Evolutionary conservation across 345 rosid genomes (phyloP), one percentile per base, ranked within the genome.

Genomic region (Gynandropsis gynandra): DNA sequence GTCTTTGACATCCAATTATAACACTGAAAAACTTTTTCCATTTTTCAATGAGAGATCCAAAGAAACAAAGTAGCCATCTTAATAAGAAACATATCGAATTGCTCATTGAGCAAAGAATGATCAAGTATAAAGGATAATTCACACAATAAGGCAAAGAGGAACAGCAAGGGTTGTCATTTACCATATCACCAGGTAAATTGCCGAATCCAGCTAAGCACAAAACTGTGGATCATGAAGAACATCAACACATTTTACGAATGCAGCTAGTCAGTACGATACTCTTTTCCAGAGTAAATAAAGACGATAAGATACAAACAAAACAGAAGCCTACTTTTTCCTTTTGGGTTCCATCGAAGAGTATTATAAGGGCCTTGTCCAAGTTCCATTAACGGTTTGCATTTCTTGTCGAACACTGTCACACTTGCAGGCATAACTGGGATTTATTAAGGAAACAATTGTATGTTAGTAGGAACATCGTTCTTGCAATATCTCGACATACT

Each of bases 181-280:
- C 98, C 98, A 90, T 84, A 66, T 90, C 89, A 66, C 98, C 98
- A 39, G 98, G 98, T 54, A 90, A 75, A 74, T 90, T 90, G 10
- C 98, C 98, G 63, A 90, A 90, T 60, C 98, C 98, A 71, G 98
- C 96, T 65, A 90, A 67, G 41, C 96, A 90, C 43, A 90, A 38
- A 72, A 81, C 98, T 87, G 72, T 21, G 37, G 24, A 68, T 35
- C 59, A 69, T 36, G 8, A 52, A 56, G 24, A 68, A 39, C 59
- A 69, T 36, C 7, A 52, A 56, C 53, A 74, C 58, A 76, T 85
- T 74, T 57, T 52, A 72, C 57, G 58, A 18, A 64, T 27, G 37
- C 36, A 14, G 42, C 31, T 10, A 39, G 50, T 47, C 54, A 14
- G 7, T 4, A 57, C 10, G 7, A 24, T 13, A 5, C 24, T 18